Evolutionary conservation across 2,329 filamentous ascomycete species (phyloP), one percentile per base, ranked within the genome.

Genomic region (Sclerotinia minor): DNA sequence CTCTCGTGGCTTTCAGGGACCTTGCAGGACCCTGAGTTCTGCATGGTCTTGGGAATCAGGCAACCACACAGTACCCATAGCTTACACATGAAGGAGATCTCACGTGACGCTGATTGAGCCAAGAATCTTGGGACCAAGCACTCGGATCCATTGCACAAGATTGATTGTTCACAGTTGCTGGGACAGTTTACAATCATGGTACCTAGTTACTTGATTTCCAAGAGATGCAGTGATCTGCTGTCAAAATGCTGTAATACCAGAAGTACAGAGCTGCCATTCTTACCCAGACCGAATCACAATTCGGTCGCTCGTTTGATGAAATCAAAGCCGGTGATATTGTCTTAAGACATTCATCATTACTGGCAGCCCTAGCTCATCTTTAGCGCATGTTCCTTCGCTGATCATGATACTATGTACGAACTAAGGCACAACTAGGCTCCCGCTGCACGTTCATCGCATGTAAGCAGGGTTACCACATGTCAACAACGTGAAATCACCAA

Each of bases 1-100:
- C 21, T n/a, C 5, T 13, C n/a, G 58, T 24, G 13, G 58, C 21
- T 17, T 35, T 49, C 6, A 21, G 21, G 26, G 29, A 60, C 29
- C 29, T 35, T 49, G 44, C 21, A 49, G 29, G 58, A 60, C 58
- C 58, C 44, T 60, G 58, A 60, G 58, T 60, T 60, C 44, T 60
- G 44, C 58, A 60, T 35, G 58, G 44, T 60, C 13, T 60, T 13
- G 44, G 26, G 58, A 60, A 24, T 44, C 26, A 60, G 44, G 58
- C 44, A 60, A 35, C 58, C 5, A 35, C 11, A 49, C 26, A 49
- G 44, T 8, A 24, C 11, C 19, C 13, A 11, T 35, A 60, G 26
- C 58, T 60, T 60, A 35, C 13, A 49, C 29, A 19, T 49, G 19
- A 60, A 35, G 21, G 26, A 19, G 4, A 15, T 1, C 7, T 60